Evolutionary conservation across 345 rosid genomes (phyloP).

Genomic region (Cardamine chenopodiifolia): DNA sequence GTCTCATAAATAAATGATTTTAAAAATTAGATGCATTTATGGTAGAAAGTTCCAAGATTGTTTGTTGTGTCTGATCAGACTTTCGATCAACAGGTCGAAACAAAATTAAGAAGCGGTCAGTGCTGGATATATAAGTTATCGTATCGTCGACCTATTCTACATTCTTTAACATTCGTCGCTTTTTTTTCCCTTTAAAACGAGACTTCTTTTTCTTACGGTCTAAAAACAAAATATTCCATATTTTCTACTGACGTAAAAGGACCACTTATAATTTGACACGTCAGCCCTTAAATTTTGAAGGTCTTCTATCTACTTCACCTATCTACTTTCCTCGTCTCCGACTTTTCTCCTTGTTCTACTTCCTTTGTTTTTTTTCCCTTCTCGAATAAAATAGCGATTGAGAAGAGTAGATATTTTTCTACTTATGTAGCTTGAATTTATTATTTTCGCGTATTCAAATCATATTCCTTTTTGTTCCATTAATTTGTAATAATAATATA

Average conservation of each 20-base stretch:
- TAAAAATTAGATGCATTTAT: conserved; percentile 18
- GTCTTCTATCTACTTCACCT: conserved; percentile 21
- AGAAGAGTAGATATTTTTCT: background rate
- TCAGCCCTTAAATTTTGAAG: conserved; percentile 35
- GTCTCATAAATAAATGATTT: background rate
- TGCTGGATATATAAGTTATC: background rate
- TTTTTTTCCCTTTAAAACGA: background rate
- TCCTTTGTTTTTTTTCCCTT: background rate
- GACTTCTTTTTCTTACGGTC: background rate
- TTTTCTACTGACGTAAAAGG: background rate
- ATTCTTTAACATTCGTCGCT: background rate
- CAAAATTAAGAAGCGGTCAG: conserved; percentile 11
- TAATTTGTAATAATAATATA: background rate
- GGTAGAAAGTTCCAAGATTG: conserved; percentile 21
- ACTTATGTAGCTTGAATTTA: background rate
- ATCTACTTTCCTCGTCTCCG: conserved; percentile 25
- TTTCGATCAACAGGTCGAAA: conserved; percentile 21
- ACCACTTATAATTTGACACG: conserved; percentile 35
- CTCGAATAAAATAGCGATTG: background rate
- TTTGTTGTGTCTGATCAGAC: conserved; percentile 18
- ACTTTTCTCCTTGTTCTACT: background rate
- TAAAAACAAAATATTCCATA: conserved; percentile 17
- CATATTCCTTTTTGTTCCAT: background rate
- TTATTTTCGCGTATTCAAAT: background rate
- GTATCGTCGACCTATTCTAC: background rate